Evolutionary conservation across 2,329 filamentous ascomycete genomes (phyloP).

Genomic region (Zopfia rhizophila): DNA sequence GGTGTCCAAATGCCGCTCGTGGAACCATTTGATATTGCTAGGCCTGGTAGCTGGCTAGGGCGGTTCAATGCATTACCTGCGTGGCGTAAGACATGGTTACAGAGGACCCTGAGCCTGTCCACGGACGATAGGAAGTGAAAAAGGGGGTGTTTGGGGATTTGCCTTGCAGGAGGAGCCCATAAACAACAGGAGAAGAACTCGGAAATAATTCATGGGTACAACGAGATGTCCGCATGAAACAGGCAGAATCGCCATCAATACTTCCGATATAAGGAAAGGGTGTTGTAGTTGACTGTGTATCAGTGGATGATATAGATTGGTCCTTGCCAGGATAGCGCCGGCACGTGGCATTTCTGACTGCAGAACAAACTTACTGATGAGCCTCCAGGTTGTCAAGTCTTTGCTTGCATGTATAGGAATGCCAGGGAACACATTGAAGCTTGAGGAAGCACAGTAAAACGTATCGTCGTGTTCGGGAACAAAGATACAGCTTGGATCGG

Average conservation of each 20-base stretch:
- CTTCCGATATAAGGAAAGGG: constrained; percentile 10
- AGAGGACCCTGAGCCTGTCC: constrained; percentile 2
- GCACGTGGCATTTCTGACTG: constrained; percentile 5
- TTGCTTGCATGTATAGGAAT: constrained; percentile 64
- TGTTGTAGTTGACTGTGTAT: not conserved
- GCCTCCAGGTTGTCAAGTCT: constrained; percentile 63
- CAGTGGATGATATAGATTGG: constrained; percentile 1
- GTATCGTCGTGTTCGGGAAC: constrained; percentile 54
- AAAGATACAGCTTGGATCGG: constrained; percentile 60
- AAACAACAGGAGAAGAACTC: no score
- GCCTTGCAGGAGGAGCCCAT: no score
- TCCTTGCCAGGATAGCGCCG: constrained; percentile 11
- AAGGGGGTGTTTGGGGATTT: constrained; percentile 6
- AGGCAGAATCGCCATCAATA: constrained; percentile 1
- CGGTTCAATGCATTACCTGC: constrained; percentile 48
- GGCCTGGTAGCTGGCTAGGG: constrained; percentile 51
- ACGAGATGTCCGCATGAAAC: no score
- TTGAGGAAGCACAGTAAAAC: constrained; percentile 64
- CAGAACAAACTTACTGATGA: constrained; percentile 44
- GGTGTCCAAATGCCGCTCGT: constrained; percentile 55
- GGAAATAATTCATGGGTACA: no score
- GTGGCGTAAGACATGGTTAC: not conserved
- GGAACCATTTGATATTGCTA: constrained; percentile 43
- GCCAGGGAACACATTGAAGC: constrained; percentile 64
- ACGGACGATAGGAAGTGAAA: constrained; percentile 22